Evolutionary conservation across 2,329 filamentous ascomycete species (phyloP).

Genomic region (Monilinia vaccinii-corymbosi): DNA sequence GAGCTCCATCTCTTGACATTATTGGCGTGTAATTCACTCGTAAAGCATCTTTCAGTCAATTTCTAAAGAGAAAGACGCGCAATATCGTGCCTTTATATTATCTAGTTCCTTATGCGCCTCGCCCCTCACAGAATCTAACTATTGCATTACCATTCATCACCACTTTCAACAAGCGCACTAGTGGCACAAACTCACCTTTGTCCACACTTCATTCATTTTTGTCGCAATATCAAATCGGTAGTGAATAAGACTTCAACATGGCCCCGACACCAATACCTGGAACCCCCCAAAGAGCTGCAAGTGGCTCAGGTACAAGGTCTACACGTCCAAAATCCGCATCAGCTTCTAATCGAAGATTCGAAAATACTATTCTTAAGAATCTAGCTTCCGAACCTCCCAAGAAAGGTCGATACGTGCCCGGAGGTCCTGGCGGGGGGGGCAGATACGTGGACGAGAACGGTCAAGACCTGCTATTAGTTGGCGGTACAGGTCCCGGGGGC

Average conservation of each 20-base stretch:
- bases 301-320: slow-evolving; percentile 9
- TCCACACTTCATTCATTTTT: slow-evolving; percentile 1
- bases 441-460: slow-evolving; percentile 70
- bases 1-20: not conserved
- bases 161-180: slow-evolving; percentile 1
- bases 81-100: slow-evolving; percentile 5
- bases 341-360: slow-evolving; percentile 14
- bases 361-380: slow-evolving; percentile 20
- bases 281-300: slow-evolving; percentile 10
- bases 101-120: slow-evolving; percentile 8
- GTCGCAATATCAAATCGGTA: slow-evolving; percentile 1
- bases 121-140: slow-evolving; percentile 5
- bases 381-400: slow-evolving; percentile 42
- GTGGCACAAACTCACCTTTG: slow-evolving; percentile 6
- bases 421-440: slow-evolving; percentile 77
- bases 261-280: slow-evolving; percentile 8
- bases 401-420: slow-evolving; percentile 70
- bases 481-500: slow-evolving; percentile 38
- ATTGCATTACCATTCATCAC: not conserved
- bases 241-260: slow-evolving; percentile 5
- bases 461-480: slow-evolving; percentile 44
- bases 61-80: slow-evolving; percentile 1
- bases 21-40: slow-evolving; percentile 4
- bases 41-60: not conserved
- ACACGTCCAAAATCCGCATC: slow-evolving; percentile 22